Percentiles rank a stretch among this genome's conserved stretches.
Evolutionary conservation across 192 early-diverging fungal species (phyloP).

Genomic region (Geranomyces michiganensis): DNA sequence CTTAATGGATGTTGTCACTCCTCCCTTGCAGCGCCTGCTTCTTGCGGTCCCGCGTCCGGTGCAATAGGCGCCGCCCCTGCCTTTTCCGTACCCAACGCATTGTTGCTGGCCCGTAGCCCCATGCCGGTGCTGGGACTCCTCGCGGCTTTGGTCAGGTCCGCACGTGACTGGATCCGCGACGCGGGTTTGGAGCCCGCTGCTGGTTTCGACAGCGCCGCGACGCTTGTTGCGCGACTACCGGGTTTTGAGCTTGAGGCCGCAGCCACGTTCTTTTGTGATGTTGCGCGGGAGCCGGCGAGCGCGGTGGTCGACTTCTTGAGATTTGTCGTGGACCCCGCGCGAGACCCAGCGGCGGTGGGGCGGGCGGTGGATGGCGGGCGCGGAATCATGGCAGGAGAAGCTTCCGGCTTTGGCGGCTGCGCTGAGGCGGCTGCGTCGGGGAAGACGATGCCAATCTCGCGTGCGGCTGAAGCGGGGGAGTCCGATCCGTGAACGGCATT

Average conservation of each 20-base stretch:
- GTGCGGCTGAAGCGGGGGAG: slow-evolving; percentile 50
- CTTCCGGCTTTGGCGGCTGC: neutral
- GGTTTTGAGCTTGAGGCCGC: neutral
- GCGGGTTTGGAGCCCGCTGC: neutral
- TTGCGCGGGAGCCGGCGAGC: neutral
- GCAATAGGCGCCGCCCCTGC: neutral
- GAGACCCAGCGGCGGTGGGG: neutral
- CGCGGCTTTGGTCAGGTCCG: neutral
- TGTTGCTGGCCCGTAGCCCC: neutral
- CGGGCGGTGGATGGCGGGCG: slow-evolving; percentile 5
- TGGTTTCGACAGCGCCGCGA: neutral
- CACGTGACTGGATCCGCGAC: neutral
- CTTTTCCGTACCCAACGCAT: neutral
- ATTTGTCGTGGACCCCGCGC: neutral
- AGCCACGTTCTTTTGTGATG: slow-evolving; percentile 7
- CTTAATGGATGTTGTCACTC: too few relatives aligned
- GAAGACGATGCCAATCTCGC: slow-evolving; percentile 37
- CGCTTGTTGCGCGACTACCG: neutral
- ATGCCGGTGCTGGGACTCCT: neutral
- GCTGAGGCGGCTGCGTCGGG: neutral
- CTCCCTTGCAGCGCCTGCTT: neutral
- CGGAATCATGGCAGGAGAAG: neutral
- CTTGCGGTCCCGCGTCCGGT: neutral
- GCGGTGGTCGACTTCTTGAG: neutral
- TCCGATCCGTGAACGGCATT: slow-evolving; percentile 68